Evolutionary conservation across 1,139 yeast genomes (phyloP).

Genomic region (Pichia sp.): DNA sequence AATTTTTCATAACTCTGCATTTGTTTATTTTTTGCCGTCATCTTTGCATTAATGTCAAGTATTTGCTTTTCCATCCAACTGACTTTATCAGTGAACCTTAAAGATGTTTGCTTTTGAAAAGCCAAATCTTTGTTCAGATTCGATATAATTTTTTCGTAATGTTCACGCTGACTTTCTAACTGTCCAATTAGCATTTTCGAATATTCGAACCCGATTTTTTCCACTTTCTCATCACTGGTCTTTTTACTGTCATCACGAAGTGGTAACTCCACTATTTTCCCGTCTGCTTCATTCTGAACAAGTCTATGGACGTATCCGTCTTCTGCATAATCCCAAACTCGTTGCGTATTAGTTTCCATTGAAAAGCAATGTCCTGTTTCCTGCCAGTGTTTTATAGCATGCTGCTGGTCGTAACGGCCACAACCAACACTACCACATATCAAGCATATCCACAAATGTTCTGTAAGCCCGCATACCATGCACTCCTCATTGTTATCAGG

Average conservation of each 20-base stretch:
- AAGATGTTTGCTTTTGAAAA: slow-evolving; percentile 17
- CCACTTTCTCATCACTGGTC: slow-evolving; percentile 33
- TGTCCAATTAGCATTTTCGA: slow-evolving; percentile 76
- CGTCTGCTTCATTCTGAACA: slow-evolving; percentile 79
- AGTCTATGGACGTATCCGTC: slow-evolving; percentile 87
- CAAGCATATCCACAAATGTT: slow-evolving; percentile 84
- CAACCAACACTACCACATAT: slow-evolving; percentile 90
- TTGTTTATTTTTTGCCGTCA: slow-evolving; percentile 11
- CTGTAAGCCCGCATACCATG: slow-evolving; percentile 52
- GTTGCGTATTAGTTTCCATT: slow-evolving; percentile 77
- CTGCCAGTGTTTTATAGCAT: slow-evolving; percentile 78
- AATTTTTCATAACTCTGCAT: slow-evolving; percentile 25
- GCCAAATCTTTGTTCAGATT: slow-evolving; percentile 19
- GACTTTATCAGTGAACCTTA: slow-evolving; percentile 30
- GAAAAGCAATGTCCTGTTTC: slow-evolving; percentile 84
- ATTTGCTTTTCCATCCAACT: slow-evolving; percentile 8
- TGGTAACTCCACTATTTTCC: slow-evolving; percentile 71
- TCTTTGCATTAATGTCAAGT: slow-evolving; percentile 15
- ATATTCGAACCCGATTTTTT: slow-evolving; percentile 65
- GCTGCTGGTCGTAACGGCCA: slow-evolving; percentile 84
- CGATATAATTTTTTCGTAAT: slow-evolving; percentile 52
- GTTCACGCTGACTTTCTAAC: slow-evolving; percentile 83
- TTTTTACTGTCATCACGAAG: slow-evolving; percentile 23
- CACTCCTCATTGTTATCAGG: slow-evolving; percentile 34
- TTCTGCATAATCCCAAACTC: slow-evolving; percentile 96